These are phyloP conservation scores for Teratosphaeria nubilosa DNA, from an alignment of 2,329 filamentous ascomycete genomes.

Conservation along the genomic window DNA sequence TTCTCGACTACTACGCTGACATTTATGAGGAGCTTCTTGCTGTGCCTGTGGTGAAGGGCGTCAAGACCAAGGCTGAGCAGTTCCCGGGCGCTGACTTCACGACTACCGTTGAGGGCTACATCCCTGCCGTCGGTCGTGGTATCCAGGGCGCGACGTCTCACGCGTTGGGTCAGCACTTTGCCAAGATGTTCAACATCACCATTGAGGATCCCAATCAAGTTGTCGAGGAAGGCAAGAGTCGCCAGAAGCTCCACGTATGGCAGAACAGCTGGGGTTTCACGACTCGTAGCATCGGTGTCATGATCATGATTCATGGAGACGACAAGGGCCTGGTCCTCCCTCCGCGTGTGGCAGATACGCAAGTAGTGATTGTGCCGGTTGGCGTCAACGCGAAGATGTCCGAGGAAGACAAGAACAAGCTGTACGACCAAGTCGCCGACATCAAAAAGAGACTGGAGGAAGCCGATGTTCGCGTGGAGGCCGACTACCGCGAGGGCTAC, in stretches of 20 bases:
- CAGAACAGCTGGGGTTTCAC: slow-evolving; percentile 99
- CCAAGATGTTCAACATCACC: slow-evolving; percentile 97
- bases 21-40: slow-evolving; percentile 92
- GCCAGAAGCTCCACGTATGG: slow-evolving; percentile 78
- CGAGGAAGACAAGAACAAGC: slow-evolving; percentile 65
- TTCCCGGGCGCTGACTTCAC: slow-evolving; percentile 96
- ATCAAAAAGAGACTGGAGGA: slow-evolving; percentile 60
- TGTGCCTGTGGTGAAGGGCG: slow-evolving; percentile 84
- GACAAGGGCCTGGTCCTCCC: slow-evolving; percentile 91
- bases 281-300: slow-evolving; percentile 93
- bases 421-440: slow-evolving; percentile 65
- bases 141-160: slow-evolving; percentile 96
- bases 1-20: slow-evolving; percentile 82
- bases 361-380: slow-evolving; percentile 81
- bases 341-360: slow-evolving; percentile 76
- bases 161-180: slow-evolving; percentile 93
- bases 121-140: slow-evolving; percentile 86
- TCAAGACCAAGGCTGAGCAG: slow-evolving; percentile 96
- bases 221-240: slow-evolving; percentile 58
- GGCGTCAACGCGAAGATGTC: slow-evolving; percentile 83
- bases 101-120: slow-evolving; percentile 93
- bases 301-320: slow-evolving; percentile 97
- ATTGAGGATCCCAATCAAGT: slow-evolving; percentile 73
- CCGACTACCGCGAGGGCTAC: slow-evolving; percentile 81
- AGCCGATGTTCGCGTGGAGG: slow-evolving; percentile 65